A percentile compares a stretch with the other conserved stretches of the same genome.
phyloP scores from a whole-genome alignment of 2,329 filamentous ascomycete genomes.

The Colletotrichum plurivorum region DNA sequence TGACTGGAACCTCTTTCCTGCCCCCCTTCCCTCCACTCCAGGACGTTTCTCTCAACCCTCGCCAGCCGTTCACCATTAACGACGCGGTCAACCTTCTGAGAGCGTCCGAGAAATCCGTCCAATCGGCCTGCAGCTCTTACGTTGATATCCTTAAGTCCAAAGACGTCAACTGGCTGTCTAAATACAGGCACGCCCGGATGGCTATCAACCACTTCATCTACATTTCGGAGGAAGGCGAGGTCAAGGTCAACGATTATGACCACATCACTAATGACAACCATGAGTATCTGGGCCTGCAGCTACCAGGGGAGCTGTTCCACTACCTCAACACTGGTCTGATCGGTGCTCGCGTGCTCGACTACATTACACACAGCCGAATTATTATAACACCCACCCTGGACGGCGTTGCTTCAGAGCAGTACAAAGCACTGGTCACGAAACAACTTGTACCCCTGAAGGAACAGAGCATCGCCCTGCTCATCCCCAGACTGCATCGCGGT shows the following conservation, averaged over 20 bases:
- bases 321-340: slow-evolving; percentile 90
- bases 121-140: slow-evolving; percentile 81
- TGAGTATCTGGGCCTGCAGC: slow-evolving; percentile 89
- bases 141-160: slow-evolving; percentile 82
- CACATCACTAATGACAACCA: slow-evolving; percentile 86
- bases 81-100: slow-evolving; percentile 86
- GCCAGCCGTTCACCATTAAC: slow-evolving; percentile 74
- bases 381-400: slow-evolving; percentile 88
- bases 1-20: slow-evolving; percentile 86
- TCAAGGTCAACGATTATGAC: slow-evolving; percentile 81
- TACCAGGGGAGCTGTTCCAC: slow-evolving; percentile 91
- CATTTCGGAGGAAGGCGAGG: slow-evolving; percentile 81
- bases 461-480: slow-evolving; percentile 82
- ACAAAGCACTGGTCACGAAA: slow-evolving; percentile 82
- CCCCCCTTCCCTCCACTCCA: slow-evolving; percentile 84
- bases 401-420: slow-evolving; percentile 83
- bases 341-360: slow-evolving; percentile 83
- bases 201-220: slow-evolving; percentile 90
- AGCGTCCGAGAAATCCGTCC: slow-evolving; percentile 77
- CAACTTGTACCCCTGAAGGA: slow-evolving; percentile 83
- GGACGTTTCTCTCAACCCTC: slow-evolving; percentile 67
- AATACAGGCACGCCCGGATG: slow-evolving; percentile 88
- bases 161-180: slow-evolving; percentile 84
- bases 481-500: slow-evolving; percentile 84
- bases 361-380: slow-evolving; percentile 85